Conservation (phyloP, 306 rosid species). For the Ormosia emarginata region DNA sequence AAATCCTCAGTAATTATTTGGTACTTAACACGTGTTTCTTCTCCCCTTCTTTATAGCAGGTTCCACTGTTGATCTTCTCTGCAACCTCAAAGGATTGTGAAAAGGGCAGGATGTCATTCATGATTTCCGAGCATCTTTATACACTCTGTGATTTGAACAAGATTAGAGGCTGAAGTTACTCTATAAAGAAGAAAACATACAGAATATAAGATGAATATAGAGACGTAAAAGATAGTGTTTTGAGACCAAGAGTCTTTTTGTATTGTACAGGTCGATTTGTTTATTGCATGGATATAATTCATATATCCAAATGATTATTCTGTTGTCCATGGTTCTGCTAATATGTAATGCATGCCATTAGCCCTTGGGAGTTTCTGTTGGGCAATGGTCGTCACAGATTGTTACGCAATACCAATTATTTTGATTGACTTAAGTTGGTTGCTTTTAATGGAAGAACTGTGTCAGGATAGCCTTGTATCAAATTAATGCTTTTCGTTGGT, state of each 20-base stretch:
- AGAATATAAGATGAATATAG: conserved; percentile 39
- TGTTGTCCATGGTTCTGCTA: conserved; percentile 30
- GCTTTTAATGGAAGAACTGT: conserved; percentile 16
- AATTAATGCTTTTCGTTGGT: not conserved
- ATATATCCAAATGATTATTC: conserved; percentile 46
- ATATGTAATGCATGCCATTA: conserved; percentile 24
- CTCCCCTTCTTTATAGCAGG: conserved; percentile 34
- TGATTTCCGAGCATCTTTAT: conserved; percentile 32
- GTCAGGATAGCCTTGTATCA: conserved; percentile 4
- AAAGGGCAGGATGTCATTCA: conserved; percentile 17
- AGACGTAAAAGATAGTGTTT: conserved; percentile 21
- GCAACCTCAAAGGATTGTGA: conserved; percentile 28
- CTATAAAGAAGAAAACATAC: conserved; percentile 55
- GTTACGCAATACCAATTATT: conserved; percentile 29
- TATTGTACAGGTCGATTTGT: conserved; percentile 62
- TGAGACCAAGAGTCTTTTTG: conserved; percentile 39
- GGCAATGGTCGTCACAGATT: conserved; percentile 18
- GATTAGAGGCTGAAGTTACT: conserved; percentile 45
- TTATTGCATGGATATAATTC: conserved; percentile 44
- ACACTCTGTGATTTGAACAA: conserved; percentile 33
- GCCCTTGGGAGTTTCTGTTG: conserved; percentile 17
- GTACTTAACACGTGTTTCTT: not conserved
- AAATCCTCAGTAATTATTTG: not conserved
- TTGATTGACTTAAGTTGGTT: conserved; percentile 9
- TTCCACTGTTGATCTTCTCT: conserved; percentile 34